Percentiles rank a stretch among this genome's conserved stretches.
phyloP scores from a whole-genome alignment of 2,329 filamentous ascomycete species.

The Lachnellula subtilissima region DNA sequence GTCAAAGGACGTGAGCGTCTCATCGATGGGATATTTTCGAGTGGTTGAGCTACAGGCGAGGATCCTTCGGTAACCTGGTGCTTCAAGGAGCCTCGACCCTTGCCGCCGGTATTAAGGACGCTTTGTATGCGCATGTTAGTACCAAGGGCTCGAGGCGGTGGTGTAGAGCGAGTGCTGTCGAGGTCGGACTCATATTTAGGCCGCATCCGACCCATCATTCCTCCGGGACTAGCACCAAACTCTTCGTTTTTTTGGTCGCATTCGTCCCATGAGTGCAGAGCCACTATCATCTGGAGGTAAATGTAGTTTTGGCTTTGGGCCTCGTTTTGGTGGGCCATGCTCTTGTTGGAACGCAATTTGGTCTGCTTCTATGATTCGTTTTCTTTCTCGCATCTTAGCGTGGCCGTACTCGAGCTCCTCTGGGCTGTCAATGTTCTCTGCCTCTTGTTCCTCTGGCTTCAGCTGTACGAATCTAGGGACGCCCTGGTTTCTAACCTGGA shows the following conservation, averaged over 20 bases:
- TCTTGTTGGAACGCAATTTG: conserved; percentile 43
- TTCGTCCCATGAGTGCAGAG: conserved; percentile 55
- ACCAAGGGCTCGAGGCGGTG: conserved; percentile 38
- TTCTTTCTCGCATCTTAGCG: conserved; percentile 68
- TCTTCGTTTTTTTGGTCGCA: conserved; percentile 55
- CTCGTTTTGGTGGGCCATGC: conserved; percentile 51
- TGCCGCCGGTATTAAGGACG: conserved; percentile 22
- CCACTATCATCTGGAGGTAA: conserved; percentile 42
- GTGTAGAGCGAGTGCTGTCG: conserved; percentile 49
- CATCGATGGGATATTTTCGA: conserved; percentile 32
- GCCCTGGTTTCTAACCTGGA: conserved; percentile 62
- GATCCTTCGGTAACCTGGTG: conserved; percentile 58
- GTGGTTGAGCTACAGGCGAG: conserved; percentile 52
- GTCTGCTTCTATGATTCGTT: conserved; percentile 70
- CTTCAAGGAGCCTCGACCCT: conserved; percentile 47
- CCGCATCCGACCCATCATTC: conserved; percentile 57
- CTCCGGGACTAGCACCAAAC: conserved; percentile 32
- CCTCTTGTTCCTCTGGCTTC: conserved; percentile 56
- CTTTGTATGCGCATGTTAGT: conserved; percentile 31
- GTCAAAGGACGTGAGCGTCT: conserved; percentile 70
- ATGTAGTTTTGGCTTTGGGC: conserved; percentile 34
- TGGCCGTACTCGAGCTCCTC: conserved; percentile 67
- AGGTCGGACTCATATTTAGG: conserved; percentile 57
- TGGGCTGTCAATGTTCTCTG: conserved; percentile 70
- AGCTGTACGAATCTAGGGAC: conserved; percentile 64